Base-by-base conservation (phyloP, 2,329 filamentous ascomycete genomes). In the Ophiostoma novo-ulmi region DNA sequence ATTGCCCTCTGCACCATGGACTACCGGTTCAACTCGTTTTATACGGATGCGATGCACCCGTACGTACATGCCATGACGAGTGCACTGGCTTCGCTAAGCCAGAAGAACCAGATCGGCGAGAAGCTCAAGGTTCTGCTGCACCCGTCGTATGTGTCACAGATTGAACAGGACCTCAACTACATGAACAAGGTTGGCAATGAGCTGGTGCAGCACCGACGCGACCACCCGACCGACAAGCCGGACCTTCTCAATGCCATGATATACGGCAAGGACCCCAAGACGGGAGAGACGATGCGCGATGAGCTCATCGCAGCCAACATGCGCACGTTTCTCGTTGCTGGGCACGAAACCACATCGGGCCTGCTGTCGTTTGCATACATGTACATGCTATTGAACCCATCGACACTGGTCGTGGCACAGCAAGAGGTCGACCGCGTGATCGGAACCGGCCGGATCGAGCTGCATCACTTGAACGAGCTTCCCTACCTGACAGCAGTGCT, bases 211-310 rank as follows among this genome's bases (percentile, higher is more conserved):
- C 82, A 90, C 35, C 86, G 85, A 73, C 77, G 82, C n/a, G 81
- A 88, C 70, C 26, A 71, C 41, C 66, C 72, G 38, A 85, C 86
- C 0, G 81, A 78, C 1, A 82, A 84, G 7, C 85, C 86, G 71
- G 91, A 93, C 77, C 80, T 93, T 5, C 79, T 93, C 13, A 86
- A 86, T 72, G 87, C 89, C 41, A 91, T 93, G 88, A 80, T 94
- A 64, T 81, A 88, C 6, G 89, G 88, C 0, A 83, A 82, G 13
- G 91, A 93, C 76, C 84, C 88, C 0, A 85, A 87, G 78, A 92
- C 89, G 5, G 89, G 89, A 11, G 81, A 88, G 74, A 84, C 83
- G 20, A 80, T 93, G 74, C 84, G 81, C 1, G 87, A 91, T 72
- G 81, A 85, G 4, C 85, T 82, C 67, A 90, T 92, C 73, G 84